Conservation (phyloP, 2,329 filamentous ascomycete genomes). For the Fusarium brevicatenulatum region DNA sequence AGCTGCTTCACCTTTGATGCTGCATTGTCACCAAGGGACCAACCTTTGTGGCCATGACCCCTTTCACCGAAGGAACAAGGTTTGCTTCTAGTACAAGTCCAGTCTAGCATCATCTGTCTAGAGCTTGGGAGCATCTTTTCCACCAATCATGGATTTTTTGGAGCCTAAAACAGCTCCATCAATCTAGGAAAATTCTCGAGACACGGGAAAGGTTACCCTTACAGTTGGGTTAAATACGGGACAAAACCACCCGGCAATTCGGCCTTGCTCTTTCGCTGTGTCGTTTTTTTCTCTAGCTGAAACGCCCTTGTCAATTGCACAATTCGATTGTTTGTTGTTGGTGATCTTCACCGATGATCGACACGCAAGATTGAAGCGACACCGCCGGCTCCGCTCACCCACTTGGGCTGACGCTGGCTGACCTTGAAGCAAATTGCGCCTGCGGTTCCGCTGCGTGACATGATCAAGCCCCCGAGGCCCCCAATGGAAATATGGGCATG, state of each 20-base stretch:
- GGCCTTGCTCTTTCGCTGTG: too few relatives aligned
- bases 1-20: background rate
- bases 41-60: background rate
- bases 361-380: background rate
- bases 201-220: slow-evolving; percentile 4
- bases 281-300: background rate
- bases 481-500: background rate
- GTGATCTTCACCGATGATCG: slow-evolving; percentile 4
- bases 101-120: slow-evolving; percentile 4
- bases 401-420: background rate
- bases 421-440: slow-evolving; percentile 3
- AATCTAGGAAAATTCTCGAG: background rate
- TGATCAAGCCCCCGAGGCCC: background rate
- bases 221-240: background rate
- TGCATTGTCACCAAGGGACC: background rate
- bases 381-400: slow-evolving; percentile 11
- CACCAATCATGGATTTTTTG: slow-evolving; percentile 1
- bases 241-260: background rate
- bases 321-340: background rate
- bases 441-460: slow-evolving; percentile 26
- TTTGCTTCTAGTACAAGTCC: slow-evolving; percentile 7
- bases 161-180: background rate
- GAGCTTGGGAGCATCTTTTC: background rate
- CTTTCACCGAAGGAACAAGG: slow-evolving; percentile 8
- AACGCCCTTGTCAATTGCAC: background rate